phyloP scores from a whole-genome alignment of 805 yeast species.

The Wickerhamiella allomyrinae region DNA sequence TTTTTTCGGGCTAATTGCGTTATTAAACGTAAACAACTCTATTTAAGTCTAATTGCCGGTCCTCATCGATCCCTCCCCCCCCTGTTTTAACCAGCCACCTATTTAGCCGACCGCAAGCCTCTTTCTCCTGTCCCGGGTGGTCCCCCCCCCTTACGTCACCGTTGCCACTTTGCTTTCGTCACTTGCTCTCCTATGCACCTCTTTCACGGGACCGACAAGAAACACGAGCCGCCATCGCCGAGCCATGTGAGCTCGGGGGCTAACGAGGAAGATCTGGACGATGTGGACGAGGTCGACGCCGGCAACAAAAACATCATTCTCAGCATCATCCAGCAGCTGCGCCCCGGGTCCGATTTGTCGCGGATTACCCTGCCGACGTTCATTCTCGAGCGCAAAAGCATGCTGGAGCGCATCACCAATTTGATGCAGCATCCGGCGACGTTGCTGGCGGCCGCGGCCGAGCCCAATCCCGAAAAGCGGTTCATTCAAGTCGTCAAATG shows the following conservation, averaged over 20 bases:
- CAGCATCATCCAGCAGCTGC: constrained; percentile 78
- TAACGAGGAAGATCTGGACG: constrained; percentile 25
- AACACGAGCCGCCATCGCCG: not conserved
- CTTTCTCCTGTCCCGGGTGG: no score
- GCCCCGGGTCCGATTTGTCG: constrained; percentile 84
- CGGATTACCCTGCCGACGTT: constrained; percentile 91
- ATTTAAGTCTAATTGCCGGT: no score
- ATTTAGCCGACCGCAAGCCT: no score
- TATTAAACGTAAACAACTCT: no score
- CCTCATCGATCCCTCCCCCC: no score
- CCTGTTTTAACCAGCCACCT: no score
- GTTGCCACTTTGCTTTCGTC: not conserved
- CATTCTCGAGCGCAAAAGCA: constrained; percentile 83
- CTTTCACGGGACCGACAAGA: not conserved
- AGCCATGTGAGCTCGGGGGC: not conserved
- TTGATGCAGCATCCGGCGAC: constrained; percentile 63
- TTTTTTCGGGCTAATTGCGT: no score
- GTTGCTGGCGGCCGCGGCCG: constrained; percentile 50
- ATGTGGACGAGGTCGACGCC: constrained; percentile 82
- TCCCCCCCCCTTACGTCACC: not conserved
- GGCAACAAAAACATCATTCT: constrained; percentile 76
- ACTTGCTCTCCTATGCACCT: not conserved
- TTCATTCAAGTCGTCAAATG: constrained; percentile 66
- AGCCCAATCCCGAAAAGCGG: constrained; percentile 46
- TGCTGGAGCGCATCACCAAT: constrained; percentile 91